Percentiles rank a stretch among this genome's conserved stretches.
Evolutionary conservation across 495 filamentous ascomycete species (phyloP).

Genomic region (Tuber melanosporum): DNA sequence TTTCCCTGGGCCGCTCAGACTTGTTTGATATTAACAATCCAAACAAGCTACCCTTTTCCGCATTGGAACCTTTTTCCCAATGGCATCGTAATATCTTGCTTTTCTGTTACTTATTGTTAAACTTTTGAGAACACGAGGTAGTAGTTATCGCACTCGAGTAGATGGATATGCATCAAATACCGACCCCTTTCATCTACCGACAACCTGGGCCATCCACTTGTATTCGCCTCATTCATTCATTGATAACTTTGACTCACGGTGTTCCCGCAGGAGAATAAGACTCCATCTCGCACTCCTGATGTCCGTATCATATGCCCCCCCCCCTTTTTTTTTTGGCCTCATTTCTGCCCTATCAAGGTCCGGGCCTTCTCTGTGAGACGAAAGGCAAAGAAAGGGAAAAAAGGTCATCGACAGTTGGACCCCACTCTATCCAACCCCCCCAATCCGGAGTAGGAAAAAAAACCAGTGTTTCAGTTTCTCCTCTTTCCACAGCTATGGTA

Average conservation of each 20-base stretch:
- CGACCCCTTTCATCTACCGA: slow-evolving; percentile 5
- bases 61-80: background rate
- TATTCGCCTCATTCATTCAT: background rate
- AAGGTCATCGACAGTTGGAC: slow-evolving; percentile 21
- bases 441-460: slow-evolving; percentile 13
- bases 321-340: background rate
- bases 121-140: background rate
- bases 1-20: background rate
- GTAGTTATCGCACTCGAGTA: background rate
- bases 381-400: slow-evolving; percentile 4
- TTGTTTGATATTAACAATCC: background rate
- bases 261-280: background rate
- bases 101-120: background rate
- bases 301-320: background rate
- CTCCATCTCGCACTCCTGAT: background rate
- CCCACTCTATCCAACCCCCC: slow-evolving; percentile 21
- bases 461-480: slow-evolving; percentile 29
- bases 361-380: slow-evolving; percentile 20
- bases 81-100: background rate
- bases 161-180: background rate
- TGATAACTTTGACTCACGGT: background rate
- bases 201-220: background rate
- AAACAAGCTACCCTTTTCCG: background rate
- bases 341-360: slow-evolving; percentile 31
- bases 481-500: slow-evolving; percentile 3